These are phyloP conservation scores for Fusarium sarcochroum DNA, from an alignment of 2,329 filamentous ascomycete species.

Conservation along the genomic window DNA sequence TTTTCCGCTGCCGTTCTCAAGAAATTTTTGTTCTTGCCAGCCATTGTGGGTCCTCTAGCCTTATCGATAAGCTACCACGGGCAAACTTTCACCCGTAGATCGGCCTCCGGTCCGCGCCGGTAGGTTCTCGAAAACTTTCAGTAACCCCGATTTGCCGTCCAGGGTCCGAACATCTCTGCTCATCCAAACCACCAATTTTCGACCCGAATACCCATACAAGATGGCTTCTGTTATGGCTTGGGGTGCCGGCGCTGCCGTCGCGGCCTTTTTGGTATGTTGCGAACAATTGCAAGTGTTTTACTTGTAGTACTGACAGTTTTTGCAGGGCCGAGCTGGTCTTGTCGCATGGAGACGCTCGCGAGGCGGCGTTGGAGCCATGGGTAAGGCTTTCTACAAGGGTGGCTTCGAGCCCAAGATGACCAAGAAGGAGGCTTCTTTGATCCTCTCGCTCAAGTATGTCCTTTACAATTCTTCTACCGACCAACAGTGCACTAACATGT, in stretches of 20 bases:
- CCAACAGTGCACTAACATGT: conserved; percentile 15
- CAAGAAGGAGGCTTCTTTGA: conserved; percentile 88
- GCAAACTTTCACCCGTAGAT: conserved; percentile 34
- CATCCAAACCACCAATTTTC: conserved; percentile 20
- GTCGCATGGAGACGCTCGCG: conserved; percentile 89
- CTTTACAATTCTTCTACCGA: neutral
- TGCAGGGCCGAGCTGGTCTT: conserved; percentile 89
- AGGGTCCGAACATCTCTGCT: conserved; percentile 29
- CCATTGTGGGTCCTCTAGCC: conserved; percentile 8
- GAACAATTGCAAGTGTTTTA: neutral
- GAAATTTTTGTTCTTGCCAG: conserved; percentile 44
- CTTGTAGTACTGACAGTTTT: conserved; percentile 21
- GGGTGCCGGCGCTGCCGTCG: conserved; percentile 64
- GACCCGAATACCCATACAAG: conserved; percentile 8
- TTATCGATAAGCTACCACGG: conserved; percentile 47
- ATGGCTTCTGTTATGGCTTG: conserved; percentile 63
- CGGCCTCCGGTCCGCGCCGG: conserved; percentile 45
- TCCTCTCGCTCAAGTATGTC: conserved; percentile 87
- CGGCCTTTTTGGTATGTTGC: conserved; percentile 64
- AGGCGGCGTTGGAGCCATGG: conserved; percentile 82
- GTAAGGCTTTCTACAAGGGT: conserved; percentile 96
- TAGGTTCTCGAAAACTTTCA: conserved; percentile 48
- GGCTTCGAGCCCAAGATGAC: conserved; percentile 98
- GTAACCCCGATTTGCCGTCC: conserved; percentile 36
- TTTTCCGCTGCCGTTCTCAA: conserved; percentile 30